phyloP scores from a whole-genome alignment of 345 rosid species.

The Aquilaria yunnanensis region DNA sequence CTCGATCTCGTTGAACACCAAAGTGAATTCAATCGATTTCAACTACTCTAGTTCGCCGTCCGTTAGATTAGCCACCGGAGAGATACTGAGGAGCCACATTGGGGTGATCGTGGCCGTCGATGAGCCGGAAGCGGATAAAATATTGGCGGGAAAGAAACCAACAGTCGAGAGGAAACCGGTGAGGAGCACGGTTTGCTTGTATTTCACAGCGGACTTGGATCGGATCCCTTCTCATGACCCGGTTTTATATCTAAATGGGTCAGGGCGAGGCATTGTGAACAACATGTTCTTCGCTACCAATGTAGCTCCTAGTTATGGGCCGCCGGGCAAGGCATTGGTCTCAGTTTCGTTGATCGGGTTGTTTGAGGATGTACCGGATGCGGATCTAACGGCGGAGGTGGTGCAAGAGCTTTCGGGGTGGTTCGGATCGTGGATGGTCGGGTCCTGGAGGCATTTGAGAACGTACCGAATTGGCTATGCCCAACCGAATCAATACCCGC shows the following conservation, averaged over 20 bases:
- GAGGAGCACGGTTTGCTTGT: constrained; percentile 73
- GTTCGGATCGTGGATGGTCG: constrained; percentile 51
- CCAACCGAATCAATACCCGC: constrained; percentile 82
- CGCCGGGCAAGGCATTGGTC: constrained; percentile 55
- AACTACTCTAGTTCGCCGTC: constrained; percentile 23
- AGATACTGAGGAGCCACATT: constrained; percentile 35
- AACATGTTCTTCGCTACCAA: constrained; percentile 90
- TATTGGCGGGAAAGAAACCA: constrained; percentile 37
- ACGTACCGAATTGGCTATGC: constrained; percentile 69
- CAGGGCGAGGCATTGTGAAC: constrained; percentile 70
- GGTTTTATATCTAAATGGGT: constrained; percentile 70
- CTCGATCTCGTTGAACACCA: constrained; percentile 45
- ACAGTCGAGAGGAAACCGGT: constrained; percentile 31
- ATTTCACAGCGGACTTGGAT: constrained; percentile 50
- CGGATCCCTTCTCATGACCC: constrained; percentile 63
- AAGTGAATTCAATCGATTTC: constrained; percentile 47
- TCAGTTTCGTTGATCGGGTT: constrained; percentile 80
- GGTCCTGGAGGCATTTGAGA: constrained; percentile 67
- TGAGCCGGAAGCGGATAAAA: constrained; percentile 53
- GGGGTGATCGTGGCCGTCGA: constrained; percentile 88
- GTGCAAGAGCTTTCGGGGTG: constrained; percentile 56
- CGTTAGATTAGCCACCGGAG: constrained; percentile 53
- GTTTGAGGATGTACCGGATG: constrained; percentile 45
- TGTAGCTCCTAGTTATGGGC: constrained; percentile 74
- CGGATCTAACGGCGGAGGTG: constrained; percentile 41